Conservation (phyloP, 352 stramenopile species). For the Pythium volutum region DNA sequence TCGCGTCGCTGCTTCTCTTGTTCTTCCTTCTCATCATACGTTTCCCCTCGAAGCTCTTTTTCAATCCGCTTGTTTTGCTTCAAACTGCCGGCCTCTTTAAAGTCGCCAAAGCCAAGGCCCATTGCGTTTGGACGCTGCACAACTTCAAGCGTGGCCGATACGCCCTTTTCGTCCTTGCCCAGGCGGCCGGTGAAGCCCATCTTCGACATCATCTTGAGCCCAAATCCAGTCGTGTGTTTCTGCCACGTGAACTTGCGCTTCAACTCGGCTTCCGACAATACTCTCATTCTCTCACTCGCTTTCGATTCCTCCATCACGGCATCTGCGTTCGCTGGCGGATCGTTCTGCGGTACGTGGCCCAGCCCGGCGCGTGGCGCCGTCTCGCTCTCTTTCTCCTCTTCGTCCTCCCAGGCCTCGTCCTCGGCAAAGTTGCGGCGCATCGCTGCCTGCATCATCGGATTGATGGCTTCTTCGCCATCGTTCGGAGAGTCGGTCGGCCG, state of each 20-base stretch:
- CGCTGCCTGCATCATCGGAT: conserved; percentile 27
- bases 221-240: conserved; percentile 97
- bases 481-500: conserved; percentile 6
- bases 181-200: conserved; percentile 95
- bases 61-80: conserved; percentile 92
- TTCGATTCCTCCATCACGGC: conserved; percentile 16
- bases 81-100: conserved; percentile 91
- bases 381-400: conserved; percentile 14
- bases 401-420: conserved; percentile 27
- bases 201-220: conserved; percentile 94
- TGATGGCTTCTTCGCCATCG: conserved; percentile 11
- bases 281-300: conserved; percentile 14
- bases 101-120: conserved; percentile 92
- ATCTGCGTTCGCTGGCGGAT: conserved; percentile 4
- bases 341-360: conserved; percentile 4
- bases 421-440: conserved; percentile 25
- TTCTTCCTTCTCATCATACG: conserved; percentile 39
- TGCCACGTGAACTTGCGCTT: conserved; percentile 79
- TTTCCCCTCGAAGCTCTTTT: conserved; percentile 88
- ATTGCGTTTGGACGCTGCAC: conserved; percentile 90
- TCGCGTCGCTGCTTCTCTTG: conserved; percentile 28
- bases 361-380: conserved; percentile 8
- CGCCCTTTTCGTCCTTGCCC: conserved; percentile 90
- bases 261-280: conserved; percentile 20
- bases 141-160: conserved; percentile 92